Percentiles rank a stretch among this genome's conserved stretches.
Conservation (phyloP, 202 grass and related monocot genomes). For the Bolboschoenoplectus hybrid region DNA sequence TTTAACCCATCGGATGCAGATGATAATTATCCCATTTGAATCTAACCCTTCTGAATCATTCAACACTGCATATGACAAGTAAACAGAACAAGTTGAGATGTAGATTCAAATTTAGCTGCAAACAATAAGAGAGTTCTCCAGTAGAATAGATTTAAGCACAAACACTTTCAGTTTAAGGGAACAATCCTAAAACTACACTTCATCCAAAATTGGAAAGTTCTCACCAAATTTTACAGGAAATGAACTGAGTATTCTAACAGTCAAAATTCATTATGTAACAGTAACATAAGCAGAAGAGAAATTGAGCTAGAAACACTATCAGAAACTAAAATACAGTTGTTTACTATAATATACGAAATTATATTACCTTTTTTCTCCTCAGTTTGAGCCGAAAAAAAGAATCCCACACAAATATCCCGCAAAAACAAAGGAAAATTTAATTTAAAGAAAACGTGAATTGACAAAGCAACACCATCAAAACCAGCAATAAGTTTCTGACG, state of each 20-base stretch:
- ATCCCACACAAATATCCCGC: not conserved
- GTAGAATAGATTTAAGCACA: not conserved
- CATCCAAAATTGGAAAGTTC: constrained; percentile 22
- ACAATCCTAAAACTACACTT: not conserved
- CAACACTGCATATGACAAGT: constrained; percentile 21
- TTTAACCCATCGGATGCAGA: constrained; percentile 31
- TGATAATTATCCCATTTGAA: not conserved
- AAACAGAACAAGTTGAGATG: not conserved
- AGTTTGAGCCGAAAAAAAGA: not conserved
- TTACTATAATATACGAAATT: not conserved
- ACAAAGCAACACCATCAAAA: not conserved
- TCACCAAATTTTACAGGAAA: not conserved
- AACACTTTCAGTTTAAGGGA: not conserved
- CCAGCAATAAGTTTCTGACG: not conserved
- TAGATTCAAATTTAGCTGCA: not conserved
- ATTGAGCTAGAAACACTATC: not conserved
- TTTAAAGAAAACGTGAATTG: not conserved
- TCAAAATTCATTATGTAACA: constrained; percentile 1
- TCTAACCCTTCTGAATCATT: not conserved
- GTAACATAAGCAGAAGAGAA: not conserved
- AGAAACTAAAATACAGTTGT: not conserved
- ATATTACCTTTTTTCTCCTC: not conserved
- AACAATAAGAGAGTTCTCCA: not conserved
- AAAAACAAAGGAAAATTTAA: constrained; percentile 27
- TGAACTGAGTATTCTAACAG: not conserved